Conservation (phyloP, 768 basidiomycete species). For the Podaxis rugospora region DNA sequence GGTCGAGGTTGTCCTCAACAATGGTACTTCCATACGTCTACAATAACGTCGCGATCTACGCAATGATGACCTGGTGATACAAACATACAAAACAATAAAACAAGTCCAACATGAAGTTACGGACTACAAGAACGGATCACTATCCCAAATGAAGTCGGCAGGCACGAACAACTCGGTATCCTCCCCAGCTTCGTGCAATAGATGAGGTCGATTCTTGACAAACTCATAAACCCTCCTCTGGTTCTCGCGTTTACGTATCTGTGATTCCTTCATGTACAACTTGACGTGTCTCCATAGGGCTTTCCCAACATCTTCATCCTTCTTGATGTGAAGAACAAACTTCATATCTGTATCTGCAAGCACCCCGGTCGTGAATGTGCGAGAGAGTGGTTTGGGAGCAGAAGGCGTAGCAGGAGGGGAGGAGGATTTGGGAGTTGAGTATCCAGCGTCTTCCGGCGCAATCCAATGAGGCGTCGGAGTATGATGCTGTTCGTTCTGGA, state of each 20-base stretch:
- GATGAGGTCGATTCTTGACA: neutral
- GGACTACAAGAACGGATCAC: neutral
- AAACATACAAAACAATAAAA: neutral
- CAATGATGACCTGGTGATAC: neutral
- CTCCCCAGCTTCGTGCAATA: neutral
- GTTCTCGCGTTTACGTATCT: neutral
- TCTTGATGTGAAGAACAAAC: neutral
- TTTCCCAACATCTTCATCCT: neutral
- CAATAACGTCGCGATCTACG: too few relatives aligned
- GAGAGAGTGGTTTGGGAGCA: neutral
- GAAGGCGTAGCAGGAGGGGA: neutral
- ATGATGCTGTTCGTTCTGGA: neutral
- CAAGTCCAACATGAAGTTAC: neutral
- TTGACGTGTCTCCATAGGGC: neutral
- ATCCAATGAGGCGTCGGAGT: neutral
- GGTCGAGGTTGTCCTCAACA: too few relatives aligned
- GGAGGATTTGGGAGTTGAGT: too few relatives aligned
- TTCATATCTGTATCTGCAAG: neutral
- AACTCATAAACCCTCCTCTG: constrained; percentile 1
- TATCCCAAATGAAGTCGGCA: neutral
- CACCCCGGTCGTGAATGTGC: neutral
- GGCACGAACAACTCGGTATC: neutral
- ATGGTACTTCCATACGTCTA: too few relatives aligned
- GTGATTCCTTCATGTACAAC: neutral
- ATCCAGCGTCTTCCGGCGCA: neutral